Percentiles rank a stretch among this genome's conserved stretches.
These are phyloP conservation scores for Globisporangium echinulatum DNA, from an alignment of 352 stramenopile genomes.

Conservation along the genomic window DNA sequence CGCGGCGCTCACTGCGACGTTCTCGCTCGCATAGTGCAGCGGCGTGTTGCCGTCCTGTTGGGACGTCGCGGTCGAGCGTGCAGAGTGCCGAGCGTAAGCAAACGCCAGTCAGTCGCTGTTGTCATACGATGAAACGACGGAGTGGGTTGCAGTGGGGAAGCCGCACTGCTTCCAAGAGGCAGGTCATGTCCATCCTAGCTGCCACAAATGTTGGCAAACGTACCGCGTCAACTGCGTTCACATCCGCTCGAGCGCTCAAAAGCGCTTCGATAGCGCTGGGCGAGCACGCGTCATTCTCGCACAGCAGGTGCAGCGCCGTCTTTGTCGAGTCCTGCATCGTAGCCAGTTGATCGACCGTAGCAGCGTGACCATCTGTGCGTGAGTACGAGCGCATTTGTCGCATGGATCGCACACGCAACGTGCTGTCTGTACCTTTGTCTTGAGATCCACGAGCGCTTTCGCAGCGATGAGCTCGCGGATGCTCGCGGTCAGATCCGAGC, in stretches of 20 bases:
- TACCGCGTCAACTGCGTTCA: conserved; percentile 47
- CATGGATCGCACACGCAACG: neutral
- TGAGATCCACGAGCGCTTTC: conserved; percentile 31
- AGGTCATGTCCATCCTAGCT: no score
- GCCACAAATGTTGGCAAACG: neutral
- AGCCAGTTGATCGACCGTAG: neutral
- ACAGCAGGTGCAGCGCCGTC: conserved; percentile 64
- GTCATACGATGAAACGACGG: neutral
- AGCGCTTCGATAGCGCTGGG: conserved; percentile 27
- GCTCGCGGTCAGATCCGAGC: conserved; percentile 27
- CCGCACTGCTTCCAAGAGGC: no score
- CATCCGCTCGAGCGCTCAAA: conserved; percentile 28
- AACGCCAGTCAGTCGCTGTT: neutral
- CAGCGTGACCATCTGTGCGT: neutral
- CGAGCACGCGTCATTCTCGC: conserved; percentile 57
- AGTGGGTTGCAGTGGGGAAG: neutral
- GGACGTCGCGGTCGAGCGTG: neutral
- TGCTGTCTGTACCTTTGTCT: conserved; percentile 21
- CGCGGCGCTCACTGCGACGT: conserved; percentile 23
- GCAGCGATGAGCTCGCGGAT: conserved; percentile 31
- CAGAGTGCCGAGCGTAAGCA: neutral
- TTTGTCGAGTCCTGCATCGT: conserved; percentile 36
- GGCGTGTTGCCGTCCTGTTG: conserved; percentile 53
- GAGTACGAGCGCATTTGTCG: neutral
- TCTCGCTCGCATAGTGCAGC: conserved; percentile 63